phyloP scores from a whole-genome alignment of 441 rosid genomes.

The Jatropha multifida region DNA sequence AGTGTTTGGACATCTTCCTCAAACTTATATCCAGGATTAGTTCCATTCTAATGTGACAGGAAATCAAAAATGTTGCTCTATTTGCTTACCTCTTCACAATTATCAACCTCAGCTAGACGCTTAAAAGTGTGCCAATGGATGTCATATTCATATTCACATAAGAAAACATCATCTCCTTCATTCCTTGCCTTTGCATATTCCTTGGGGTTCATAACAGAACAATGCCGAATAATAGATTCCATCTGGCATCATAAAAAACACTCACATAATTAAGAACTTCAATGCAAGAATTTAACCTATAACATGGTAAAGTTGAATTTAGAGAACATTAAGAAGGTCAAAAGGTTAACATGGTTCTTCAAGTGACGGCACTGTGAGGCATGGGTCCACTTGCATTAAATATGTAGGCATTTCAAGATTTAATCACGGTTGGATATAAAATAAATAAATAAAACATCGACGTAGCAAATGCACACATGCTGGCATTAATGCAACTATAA shows the following conservation, averaged over 20 bases:
- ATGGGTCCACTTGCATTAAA: background rate
- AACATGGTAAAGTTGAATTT: constrained; percentile 1
- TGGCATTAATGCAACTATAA: background rate
- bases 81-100: constrained; percentile 47
- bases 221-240: constrained; percentile 80
- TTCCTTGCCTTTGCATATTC: constrained; percentile 69
- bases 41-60: constrained; percentile 11
- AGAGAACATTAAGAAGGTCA: background rate
- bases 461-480: background rate
- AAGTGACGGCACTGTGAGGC: background rate
- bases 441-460: background rate
- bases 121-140: constrained; percentile 87
- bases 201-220: constrained; percentile 70
- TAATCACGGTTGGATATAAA: background rate
- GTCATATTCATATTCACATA: constrained; percentile 96
- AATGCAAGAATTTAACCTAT: background rate
- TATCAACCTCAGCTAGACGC: constrained; percentile 73
- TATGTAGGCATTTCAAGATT: no score
- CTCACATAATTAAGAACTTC: constrained; percentile 13
- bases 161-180: constrained; percentile 86
- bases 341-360: background rate
- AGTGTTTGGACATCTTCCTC: background rate
- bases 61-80: background rate
- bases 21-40: constrained; percentile 12
- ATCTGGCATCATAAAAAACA: constrained; percentile 44